Evolutionary conservation across 352 stramenopile species (phyloP), one percentile per base, ranked within the genome.

Genomic region (Phytophthora agathidicida): DNA sequence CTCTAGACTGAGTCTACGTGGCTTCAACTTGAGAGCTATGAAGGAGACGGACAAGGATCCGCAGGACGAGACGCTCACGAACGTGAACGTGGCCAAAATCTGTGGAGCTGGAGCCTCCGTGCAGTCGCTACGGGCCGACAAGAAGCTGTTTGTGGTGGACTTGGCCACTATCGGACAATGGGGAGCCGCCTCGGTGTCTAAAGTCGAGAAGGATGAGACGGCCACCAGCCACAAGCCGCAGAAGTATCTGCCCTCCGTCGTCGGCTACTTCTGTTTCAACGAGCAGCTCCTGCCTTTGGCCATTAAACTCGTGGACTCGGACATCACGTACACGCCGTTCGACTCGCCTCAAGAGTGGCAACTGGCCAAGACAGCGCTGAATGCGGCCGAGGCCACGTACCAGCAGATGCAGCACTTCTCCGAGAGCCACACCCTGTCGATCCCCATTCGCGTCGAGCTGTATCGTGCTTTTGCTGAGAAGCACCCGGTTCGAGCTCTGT

Each of bases 331-430:
- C 70, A 75, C 77, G 35, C 71, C 71, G 6, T 74, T 73, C 35
- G 69, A 84, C 35, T 37, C 46, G 8, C 35, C 37, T 0, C 57
- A 68, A 7, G 77, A 84, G 67, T 87, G 74, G 72, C 58, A 63
- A 23, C 59, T 85, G 11, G 77, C 74, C 55, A 87, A 83, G 55
- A 75, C 73, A 23, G 72, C 62, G 14, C 58, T 83, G 10, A 77
- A 87, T 23, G 52, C 72, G 2, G 70, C 67, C 35, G 72, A 80
- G 31, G 60, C 65, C 46, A 72, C 62, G 11, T 75, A 70, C 60
- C 77, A 87, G 55, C 60, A 87, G 59, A 69, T 84, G 57, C 62
- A 71, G 48, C 77, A 87, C 67, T 77, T 83, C 36, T 65, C 54
- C 14, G 74, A 84, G 46, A 80, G 70, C 10, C 77, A 87, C 60